Conservation (phyloP, 2,329 filamentous ascomycete genomes). For the Didymella pomorum region DNA sequence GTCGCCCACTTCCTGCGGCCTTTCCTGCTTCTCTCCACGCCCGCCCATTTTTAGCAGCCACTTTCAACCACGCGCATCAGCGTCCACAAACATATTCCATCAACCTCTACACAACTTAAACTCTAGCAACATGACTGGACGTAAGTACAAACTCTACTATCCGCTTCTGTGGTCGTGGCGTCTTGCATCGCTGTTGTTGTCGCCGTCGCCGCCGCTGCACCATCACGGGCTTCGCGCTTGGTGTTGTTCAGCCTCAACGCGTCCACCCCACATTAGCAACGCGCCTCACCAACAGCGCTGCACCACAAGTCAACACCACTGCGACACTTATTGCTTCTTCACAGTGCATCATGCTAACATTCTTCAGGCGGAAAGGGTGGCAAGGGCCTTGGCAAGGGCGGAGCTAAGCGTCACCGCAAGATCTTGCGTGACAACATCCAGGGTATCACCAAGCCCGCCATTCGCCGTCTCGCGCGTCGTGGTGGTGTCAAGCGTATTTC, state of each 20-base stretch:
- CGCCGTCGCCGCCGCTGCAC: slow-evolving; percentile 19
- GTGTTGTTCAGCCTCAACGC: slow-evolving; percentile 36
- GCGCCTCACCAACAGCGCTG: slow-evolving; percentile 22
- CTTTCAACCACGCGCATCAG: slow-evolving; percentile 6
- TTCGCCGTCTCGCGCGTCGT: slow-evolving; percentile 63
- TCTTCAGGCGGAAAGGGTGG: slow-evolving; percentile 61
- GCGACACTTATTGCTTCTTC: slow-evolving; percentile 11
- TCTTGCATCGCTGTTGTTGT: slow-evolving; percentile 23
- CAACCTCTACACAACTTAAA: slow-evolving; percentile 25
- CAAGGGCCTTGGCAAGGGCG: slow-evolving; percentile 64
- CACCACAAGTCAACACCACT: slow-evolving; percentile 25
- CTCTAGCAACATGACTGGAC: slow-evolving; percentile 54
- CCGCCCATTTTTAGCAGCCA: background rate
- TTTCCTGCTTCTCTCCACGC: slow-evolving; percentile 24
- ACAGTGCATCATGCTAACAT: slow-evolving; percentile 42
- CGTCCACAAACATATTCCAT: slow-evolving; percentile 12
- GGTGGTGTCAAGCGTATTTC: slow-evolving; percentile 63
- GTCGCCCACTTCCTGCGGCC: slow-evolving; percentile 23
- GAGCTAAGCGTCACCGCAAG: slow-evolving; percentile 64
- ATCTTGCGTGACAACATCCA: slow-evolving; percentile 65
- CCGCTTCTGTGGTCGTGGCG: slow-evolving; percentile 24
- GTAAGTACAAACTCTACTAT: slow-evolving; percentile 45
- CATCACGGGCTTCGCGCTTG: slow-evolving; percentile 28
- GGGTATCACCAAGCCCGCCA: slow-evolving; percentile 63
- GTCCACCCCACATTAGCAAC: slow-evolving; percentile 29